A percentile compares a stretch with the other conserved stretches of the same genome.
Evolutionary conservation across 2,329 filamentous ascomycete genomes (phyloP).

Genomic region (Blastomyces percursus): DNA sequence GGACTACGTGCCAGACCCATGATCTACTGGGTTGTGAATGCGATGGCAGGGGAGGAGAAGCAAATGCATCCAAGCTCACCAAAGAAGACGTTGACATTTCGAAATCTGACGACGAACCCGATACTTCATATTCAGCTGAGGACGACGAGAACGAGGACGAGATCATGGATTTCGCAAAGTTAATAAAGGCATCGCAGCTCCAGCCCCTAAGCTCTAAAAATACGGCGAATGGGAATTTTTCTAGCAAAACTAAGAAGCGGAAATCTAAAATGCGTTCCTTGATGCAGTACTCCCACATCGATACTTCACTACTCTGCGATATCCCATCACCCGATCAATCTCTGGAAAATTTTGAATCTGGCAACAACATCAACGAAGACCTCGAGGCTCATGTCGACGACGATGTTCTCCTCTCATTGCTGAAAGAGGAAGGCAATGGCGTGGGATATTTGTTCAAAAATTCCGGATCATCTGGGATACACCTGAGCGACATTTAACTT

Average conservation of each 20-base stretch:
- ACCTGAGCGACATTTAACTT: not conserved
- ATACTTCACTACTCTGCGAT: slow-evolving; percentile 24
- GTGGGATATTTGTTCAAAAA: slow-evolving; percentile 34
- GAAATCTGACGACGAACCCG: not conserved
- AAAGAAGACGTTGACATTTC: not conserved
- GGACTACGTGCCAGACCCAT: slow-evolving; percentile 54
- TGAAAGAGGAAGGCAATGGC: slow-evolving; percentile 31
- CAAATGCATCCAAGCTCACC: not conserved
- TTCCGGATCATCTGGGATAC: slow-evolving; percentile 8
- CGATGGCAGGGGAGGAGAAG: slow-evolving; percentile 40
- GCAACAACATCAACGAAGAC: not conserved
- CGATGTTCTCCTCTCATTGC: slow-evolving; percentile 22
- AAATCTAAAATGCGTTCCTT: slow-evolving; percentile 33
- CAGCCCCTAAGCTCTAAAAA: slow-evolving; percentile 10
- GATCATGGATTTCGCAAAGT: slow-evolving; percentile 23
- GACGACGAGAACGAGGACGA: slow-evolving; percentile 8
- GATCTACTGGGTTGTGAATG: slow-evolving; percentile 55
- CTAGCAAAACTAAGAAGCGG: slow-evolving; percentile 15
- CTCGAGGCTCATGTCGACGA: slow-evolving; percentile 15
- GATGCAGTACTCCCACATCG: slow-evolving; percentile 35
- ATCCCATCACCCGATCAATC: not conserved
- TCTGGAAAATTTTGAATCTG: slow-evolving; percentile 4
- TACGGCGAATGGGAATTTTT: slow-evolving; percentile 19
- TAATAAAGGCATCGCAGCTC: slow-evolving; percentile 33
- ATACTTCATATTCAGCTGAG: slow-evolving; percentile 8